Conservation (phyloP, 106 monocot genomes). For the Dioscorea zingiberensis region DNA sequence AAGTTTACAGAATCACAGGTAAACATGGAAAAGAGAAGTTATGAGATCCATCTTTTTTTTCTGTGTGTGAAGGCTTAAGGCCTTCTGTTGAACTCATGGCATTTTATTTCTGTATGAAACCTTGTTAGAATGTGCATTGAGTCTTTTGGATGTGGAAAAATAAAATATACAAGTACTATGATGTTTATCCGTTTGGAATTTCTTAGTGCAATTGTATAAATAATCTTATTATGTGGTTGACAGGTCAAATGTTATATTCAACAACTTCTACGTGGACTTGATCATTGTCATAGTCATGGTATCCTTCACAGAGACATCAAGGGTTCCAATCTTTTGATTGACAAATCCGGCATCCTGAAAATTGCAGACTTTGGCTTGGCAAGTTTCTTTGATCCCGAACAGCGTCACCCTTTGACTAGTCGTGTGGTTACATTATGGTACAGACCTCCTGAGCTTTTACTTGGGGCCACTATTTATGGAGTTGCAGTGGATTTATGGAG, state of each 20-base stretch:
- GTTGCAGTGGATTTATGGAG: conserved; percentile 78
- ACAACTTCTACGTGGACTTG: conserved; percentile 56
- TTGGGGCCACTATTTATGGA: conserved; percentile 63
- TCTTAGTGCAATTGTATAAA: no score
- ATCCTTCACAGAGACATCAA: conserved; percentile 72
- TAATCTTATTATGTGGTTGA: not conserved
- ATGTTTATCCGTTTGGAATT: no score
- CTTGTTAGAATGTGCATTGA: no score
- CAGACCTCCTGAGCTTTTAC: conserved; percentile 65
- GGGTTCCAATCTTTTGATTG: conserved; percentile 69
- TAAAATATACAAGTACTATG: no score
- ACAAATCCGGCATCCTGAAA: conserved; percentile 57
- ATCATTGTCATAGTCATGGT: conserved; percentile 58
- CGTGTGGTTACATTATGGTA: conserved; percentile 83
- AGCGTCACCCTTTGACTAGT: conserved; percentile 52
- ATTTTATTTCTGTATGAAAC: no score
- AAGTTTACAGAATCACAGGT: conserved; percentile 79
- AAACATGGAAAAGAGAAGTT: conserved; percentile 7
- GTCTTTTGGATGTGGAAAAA: no score
- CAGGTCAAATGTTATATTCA: conserved; percentile 82
- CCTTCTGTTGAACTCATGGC: no score
- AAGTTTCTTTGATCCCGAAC: conserved; percentile 50
- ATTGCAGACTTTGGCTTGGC: conserved; percentile 77
- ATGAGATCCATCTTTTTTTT: no score
- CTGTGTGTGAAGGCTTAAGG: no score